Percentiles rank a stretch among this genome's conserved stretches.
Evolutionary conservation across 2,329 filamentous ascomycete genomes (phyloP).

Genomic region (Pseudocercospora vitis): DNA sequence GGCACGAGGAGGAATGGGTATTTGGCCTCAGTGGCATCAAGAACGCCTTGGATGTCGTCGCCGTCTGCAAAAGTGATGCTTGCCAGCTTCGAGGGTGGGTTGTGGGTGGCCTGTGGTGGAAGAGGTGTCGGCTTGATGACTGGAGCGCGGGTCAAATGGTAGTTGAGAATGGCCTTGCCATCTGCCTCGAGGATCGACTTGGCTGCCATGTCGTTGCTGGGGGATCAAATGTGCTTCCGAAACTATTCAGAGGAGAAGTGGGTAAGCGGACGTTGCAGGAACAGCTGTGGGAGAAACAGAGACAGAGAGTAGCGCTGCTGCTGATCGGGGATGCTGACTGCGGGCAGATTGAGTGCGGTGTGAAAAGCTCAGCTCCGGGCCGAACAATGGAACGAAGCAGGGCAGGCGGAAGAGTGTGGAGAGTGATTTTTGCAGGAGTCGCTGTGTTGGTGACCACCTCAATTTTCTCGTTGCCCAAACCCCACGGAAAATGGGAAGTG

Average conservation of each 20-base stretch:
- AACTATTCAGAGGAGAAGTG: conserved; percentile 1
- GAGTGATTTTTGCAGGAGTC: conserved; percentile 3
- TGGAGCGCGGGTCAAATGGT: conserved; percentile 95
- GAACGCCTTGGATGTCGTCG: conserved; percentile 75
- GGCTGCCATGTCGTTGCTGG: conserved; percentile 70
- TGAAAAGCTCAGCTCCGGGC: conserved; percentile 15
- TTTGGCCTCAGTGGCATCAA: conserved; percentile 92
- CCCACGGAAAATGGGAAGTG: not conserved
- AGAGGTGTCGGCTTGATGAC: conserved; percentile 98
- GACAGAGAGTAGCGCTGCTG: not conserved
- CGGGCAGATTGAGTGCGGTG: conserved; percentile 10
- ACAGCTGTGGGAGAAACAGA: conserved; percentile 5
- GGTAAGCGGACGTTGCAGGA: conserved; percentile 29
- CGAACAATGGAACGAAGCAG: conserved; percentile 15
- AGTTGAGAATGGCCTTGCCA: conserved; percentile 99
- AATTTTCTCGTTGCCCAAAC: too few relatives aligned
- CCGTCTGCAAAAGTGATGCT: conserved; percentile 92
- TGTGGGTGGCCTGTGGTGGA: conserved; percentile 79
- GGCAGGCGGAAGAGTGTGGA: not conserved
- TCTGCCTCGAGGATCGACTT: conserved; percentile 99
- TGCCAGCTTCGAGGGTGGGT: conserved; percentile 85
- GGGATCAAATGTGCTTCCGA: conserved; percentile 2
- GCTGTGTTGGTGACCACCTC: not conserved
- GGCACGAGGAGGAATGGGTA: conserved; percentile 90
- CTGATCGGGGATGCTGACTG: conserved; percentile 8